phyloP scores from a whole-genome alignment of 768 basidiomycete genomes.

The Serendipita vermifera region DNA sequence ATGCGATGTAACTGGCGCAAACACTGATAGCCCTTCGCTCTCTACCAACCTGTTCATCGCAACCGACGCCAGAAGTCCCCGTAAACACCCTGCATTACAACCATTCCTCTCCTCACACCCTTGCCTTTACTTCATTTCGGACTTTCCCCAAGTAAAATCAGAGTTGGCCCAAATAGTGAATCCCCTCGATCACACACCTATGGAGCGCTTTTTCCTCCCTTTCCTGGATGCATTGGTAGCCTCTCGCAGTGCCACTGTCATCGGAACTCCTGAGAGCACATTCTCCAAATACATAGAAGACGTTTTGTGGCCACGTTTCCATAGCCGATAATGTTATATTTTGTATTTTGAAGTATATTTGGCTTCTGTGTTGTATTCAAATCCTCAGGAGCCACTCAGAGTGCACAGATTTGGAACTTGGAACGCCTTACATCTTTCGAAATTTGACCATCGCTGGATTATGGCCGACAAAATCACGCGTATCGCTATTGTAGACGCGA shows the following conservation, averaged over 20 bases:
- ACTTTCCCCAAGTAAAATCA: constrained; percentile 28
- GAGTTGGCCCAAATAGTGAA: constrained; percentile 30
- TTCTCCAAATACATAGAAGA: constrained; percentile 59
- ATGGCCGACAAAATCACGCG: constrained; percentile 97
- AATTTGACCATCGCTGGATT: too few species aligned
- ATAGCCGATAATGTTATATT: too few species aligned
- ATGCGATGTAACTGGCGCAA: constrained; percentile 27
- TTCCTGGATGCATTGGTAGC: constrained; percentile 62
- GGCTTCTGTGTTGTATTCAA: too few species aligned
- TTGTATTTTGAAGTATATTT: too few species aligned
- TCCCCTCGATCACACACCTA: constrained; percentile 34
- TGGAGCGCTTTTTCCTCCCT: constrained; percentile 41
- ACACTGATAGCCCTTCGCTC: constrained; percentile 25
- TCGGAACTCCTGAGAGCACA: constrained; percentile 63
- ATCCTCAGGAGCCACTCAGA: too few species aligned
- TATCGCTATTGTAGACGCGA: constrained; percentile 87
- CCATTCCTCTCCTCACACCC: constrained; percentile 45
- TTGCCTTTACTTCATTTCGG: constrained; percentile 44
- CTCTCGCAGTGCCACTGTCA: constrained; percentile 40
- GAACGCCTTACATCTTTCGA: too few species aligned
- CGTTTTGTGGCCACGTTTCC: constrained; percentile 47
- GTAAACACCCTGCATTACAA: constrained; percentile 30
- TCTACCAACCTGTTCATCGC: constrained; percentile 55
- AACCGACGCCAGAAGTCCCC: constrained; percentile 39
- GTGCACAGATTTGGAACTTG: too few species aligned